Base-by-base conservation (phyloP, 2,329 filamentous ascomycete genomes). In the Sclerotinia minor region DNA sequence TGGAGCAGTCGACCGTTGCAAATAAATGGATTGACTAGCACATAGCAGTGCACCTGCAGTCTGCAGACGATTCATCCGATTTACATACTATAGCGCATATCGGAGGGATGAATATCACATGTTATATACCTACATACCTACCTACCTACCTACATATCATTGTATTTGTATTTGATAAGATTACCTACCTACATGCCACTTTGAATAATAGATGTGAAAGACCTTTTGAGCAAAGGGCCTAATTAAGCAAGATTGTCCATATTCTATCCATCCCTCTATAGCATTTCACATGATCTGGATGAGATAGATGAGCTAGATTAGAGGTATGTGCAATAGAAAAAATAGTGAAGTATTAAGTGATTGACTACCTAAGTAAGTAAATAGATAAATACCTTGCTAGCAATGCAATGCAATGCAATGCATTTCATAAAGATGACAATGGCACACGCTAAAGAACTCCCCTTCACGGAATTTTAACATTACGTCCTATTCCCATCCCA, bases 311-410 rank as follows among this genome's bases (percentile, higher is more conserved):
- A 58, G 6, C 44, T 15, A 19, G 32, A 19, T 24, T 29, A 29
- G 29, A 29, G 2, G 29, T 29, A 35, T n/a, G 15, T 15, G 11
- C 21, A 44, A 41, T 50, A 32, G 58, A 52, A 17, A 26, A 41
- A 63, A 63, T 50, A 3, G 21, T 63, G 32, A 63, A 50, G 26
- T 50, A 44, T 24, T 26, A 61, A 24, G 58, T 61, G 58, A 47
- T 35, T 26, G 45, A 61, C 58, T 50, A 50, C 21, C 58, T 38
- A 9, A 35, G 35, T 35, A 47, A 54, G 52, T 38, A 55, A 17
- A 5, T 41, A 41, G 17, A 41, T 41, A 57, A 17, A 19, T 24
- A 41, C 32, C 53, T 41, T 57, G 32, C 8, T 35, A 13, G 32
- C 32, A 35, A 35, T 1, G 35, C 32, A 35, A 24, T 61, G 45